Conservation (phyloP, 1,284 basidiomycete genomes). For the Heliocybe sulcata region DNA sequence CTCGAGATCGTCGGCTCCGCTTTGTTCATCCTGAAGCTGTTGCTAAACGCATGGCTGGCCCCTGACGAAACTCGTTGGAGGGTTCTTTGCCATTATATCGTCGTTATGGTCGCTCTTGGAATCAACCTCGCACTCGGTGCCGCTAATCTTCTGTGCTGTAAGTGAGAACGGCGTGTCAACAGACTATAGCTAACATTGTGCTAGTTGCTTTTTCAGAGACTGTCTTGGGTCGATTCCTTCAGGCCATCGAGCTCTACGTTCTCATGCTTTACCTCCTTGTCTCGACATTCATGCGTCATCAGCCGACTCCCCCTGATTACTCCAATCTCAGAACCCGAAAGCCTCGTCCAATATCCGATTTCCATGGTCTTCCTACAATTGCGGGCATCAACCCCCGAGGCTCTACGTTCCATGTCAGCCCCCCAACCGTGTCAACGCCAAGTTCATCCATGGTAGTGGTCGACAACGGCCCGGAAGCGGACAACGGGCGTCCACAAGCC, state of each 20-base stretch:
- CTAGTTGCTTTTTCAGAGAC: slow-evolving; percentile 65
- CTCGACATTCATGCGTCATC: slow-evolving; percentile 33
- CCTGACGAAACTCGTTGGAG: slow-evolving; percentile 31
- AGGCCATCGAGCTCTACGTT: slow-evolving; percentile 59
- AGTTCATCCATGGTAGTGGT: slow-evolving; percentile 11
- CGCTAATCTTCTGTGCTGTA: slow-evolving; percentile 53
- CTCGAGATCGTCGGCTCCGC: slow-evolving; percentile 51
- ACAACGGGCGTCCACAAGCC: background rate
- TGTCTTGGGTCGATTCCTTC: slow-evolving; percentile 61
- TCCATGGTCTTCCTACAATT: slow-evolving; percentile 15
- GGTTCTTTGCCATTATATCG: slow-evolving; percentile 40
- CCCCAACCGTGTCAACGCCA: slow-evolving; percentile 20
- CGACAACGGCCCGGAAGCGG: slow-evolving; percentile 7
- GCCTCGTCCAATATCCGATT: slow-evolving; percentile 14
- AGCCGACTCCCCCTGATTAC: slow-evolving; percentile 10
- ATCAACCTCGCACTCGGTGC: slow-evolving; percentile 47
- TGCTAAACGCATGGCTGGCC: slow-evolving; percentile 48
- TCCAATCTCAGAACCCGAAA: background rate
- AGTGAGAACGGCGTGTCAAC: slow-evolving; percentile 22
- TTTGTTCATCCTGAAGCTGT: slow-evolving; percentile 55
- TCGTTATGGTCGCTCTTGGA: slow-evolving; percentile 43
- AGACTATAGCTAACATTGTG: slow-evolving; percentile 6
- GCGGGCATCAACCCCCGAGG: slow-evolving; percentile 12
- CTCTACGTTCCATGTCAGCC: slow-evolving; percentile 23
- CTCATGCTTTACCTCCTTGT: slow-evolving; percentile 52